Conservation (phyloP, 2,329 filamentous ascomycete species). For the Magnaporthales sp. region DNA sequence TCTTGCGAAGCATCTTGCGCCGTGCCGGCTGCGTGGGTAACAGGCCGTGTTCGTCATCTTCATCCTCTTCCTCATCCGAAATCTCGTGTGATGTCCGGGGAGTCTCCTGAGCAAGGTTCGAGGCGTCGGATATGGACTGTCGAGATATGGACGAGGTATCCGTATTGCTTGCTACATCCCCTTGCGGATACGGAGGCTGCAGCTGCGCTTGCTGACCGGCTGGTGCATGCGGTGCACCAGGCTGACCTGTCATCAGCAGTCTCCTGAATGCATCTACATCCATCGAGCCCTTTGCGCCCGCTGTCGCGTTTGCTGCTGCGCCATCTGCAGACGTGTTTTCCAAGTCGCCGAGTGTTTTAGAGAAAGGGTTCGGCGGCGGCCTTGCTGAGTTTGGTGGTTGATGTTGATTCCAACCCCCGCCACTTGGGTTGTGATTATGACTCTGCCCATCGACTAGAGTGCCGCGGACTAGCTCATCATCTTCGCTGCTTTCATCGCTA, state of each 20-base stretch:
- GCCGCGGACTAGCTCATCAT: background rate
- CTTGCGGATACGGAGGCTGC: conserved; percentile 14
- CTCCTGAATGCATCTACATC: conserved; percentile 74
- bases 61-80: conserved; percentile 40
- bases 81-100: conserved; percentile 52
- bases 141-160: conserved; percentile 51
- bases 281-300: conserved; percentile 38
- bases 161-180: conserved; percentile 41
- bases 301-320: conserved; percentile 20
- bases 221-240: conserved; percentile 24
- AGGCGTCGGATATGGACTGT: conserved; percentile 46
- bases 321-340: conserved; percentile 27
- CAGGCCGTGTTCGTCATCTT: conserved; percentile 31
- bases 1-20: conserved; percentile 36
- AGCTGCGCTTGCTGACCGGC: conserved; percentile 14
- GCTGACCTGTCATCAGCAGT: conserved; percentile 64
- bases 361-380: conserved; percentile 44
- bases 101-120: conserved; percentile 28
- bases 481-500: background rate
- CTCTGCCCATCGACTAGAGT: too few species aligned
- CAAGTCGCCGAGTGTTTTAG: conserved; percentile 43
- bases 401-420: background rate
- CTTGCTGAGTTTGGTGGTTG: conserved; percentile 4
- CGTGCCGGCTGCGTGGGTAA: conserved; percentile 9
- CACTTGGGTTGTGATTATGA: background rate